Conservation (phyloP, 2,329 filamentous ascomycete genomes). For the Penicillium sp. region DNA sequence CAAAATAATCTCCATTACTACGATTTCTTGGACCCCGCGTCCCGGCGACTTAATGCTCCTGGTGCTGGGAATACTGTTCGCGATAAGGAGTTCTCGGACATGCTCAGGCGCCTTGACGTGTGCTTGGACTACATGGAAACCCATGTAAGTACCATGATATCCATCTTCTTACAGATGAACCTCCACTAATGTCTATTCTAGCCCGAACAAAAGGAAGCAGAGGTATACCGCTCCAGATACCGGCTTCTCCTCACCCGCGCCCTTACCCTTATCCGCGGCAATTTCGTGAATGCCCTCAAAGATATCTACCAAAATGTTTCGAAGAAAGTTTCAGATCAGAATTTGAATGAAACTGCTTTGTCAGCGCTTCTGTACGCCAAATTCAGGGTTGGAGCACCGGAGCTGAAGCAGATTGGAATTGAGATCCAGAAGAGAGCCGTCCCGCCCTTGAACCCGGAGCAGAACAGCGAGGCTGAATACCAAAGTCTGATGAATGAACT, state of each 20-base stretch:
- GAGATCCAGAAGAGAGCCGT: constrained; percentile 68
- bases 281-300: constrained; percentile 63
- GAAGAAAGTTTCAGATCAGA: constrained; percentile 64
- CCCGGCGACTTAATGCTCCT: constrained; percentile 84
- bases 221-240: constrained; percentile 85
- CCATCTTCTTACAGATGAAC: constrained; percentile 29
- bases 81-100: constrained; percentile 80
- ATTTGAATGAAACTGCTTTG: constrained; percentile 70
- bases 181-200: constrained; percentile 35
- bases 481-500: constrained; percentile 66
- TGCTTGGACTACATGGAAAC: constrained; percentile 91
- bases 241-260: constrained; percentile 73
- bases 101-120: constrained; percentile 81
- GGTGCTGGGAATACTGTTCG: constrained; percentile 84
- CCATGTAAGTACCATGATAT: constrained; percentile 55
- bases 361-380: constrained; percentile 71
- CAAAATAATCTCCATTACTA: constrained; percentile 93
- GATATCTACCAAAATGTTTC: constrained; percentile 63
- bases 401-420: constrained; percentile 64
- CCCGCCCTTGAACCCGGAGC: constrained; percentile 58
- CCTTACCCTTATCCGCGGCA: constrained; percentile 65
- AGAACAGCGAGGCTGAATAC: constrained; percentile 62
- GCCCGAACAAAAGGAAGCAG: constrained; percentile 82
- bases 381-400: constrained; percentile 65
- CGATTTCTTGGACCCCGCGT: constrained; percentile 87